These are phyloP conservation scores for Phytophthora multivora DNA, from an alignment of 352 stramenopile species.

Conservation along the genomic window DNA sequence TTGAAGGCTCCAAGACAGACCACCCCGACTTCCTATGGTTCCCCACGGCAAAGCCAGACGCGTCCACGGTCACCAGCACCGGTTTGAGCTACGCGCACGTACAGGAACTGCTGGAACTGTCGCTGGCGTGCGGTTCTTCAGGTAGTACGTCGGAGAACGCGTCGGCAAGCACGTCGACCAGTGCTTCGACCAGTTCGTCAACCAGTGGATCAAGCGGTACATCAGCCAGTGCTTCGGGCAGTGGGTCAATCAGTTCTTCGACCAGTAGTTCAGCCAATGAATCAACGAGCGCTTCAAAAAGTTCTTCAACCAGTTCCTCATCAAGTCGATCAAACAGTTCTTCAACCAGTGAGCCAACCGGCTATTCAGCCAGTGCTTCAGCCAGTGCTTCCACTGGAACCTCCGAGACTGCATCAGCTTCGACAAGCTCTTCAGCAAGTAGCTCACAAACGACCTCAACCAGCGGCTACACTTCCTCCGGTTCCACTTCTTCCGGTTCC, in stretches of 20 bases:
- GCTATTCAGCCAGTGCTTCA: constrained; percentile 3
- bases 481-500: too few species aligned
- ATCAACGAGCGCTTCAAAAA: not conserved
- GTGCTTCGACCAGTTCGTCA: constrained; percentile 3
- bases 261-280: constrained; percentile 1
- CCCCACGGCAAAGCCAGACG: constrained; percentile 31
- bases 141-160: constrained; percentile 6
- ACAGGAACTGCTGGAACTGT: constrained; percentile 29
- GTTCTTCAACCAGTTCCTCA: not conserved
- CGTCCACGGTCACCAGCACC: constrained; percentile 26
- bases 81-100: constrained; percentile 43
- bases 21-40: constrained; percentile 51
- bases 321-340: not conserved
- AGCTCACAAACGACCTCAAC: constrained; percentile 9
- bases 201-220: constrained; percentile 5
- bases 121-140: constrained; percentile 17
- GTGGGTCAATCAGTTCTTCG: constrained; percentile 2
- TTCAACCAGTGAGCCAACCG: not conserved
- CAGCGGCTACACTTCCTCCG: not conserved
- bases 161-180: not conserved
- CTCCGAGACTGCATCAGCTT: not conserved
- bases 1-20: constrained; percentile 28
- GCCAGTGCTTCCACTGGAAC: not conserved
- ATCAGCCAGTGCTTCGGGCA: constrained; percentile 1
- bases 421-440: not conserved